Percentiles rank a stretch among this genome's conserved stretches.
These are phyloP conservation scores for Xerocomellus dryophilus DNA, from an alignment of 768 basidiomycete genomes.

Conservation along the genomic window DNA sequence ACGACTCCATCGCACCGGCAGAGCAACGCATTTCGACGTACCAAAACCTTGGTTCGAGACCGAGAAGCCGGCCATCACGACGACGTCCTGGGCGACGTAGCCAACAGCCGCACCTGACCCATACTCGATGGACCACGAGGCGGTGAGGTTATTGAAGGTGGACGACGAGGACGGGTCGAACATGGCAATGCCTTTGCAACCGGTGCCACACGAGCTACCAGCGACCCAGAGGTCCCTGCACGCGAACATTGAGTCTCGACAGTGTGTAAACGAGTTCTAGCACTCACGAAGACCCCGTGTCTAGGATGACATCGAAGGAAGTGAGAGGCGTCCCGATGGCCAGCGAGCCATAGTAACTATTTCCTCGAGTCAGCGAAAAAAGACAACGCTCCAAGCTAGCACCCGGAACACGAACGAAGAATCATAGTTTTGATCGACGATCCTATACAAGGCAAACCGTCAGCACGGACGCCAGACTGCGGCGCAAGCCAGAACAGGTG, in stretches of 20 bases:
- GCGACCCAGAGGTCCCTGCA: conserved; percentile 51
- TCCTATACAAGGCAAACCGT: conserved; percentile 34
- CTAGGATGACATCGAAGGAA: conserved; percentile 48
- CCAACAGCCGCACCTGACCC: conserved; percentile 49
- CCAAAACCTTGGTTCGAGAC: conserved; percentile 47
- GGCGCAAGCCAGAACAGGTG: not conserved
- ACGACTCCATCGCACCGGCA: not conserved
- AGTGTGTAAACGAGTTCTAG: not conserved
- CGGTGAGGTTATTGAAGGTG: conserved; percentile 35
- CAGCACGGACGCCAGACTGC: not conserved
- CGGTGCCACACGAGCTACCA: conserved; percentile 29
- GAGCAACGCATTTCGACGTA: conserved; percentile 2
- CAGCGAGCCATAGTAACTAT: conserved; percentile 38
- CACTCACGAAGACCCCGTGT: conserved; percentile 46
- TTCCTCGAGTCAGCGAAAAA: not conserved
- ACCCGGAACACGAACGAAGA: conserved; percentile 46
- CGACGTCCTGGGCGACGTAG: conserved; percentile 42
- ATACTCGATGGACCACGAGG: conserved; percentile 43
- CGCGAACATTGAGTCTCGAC: conserved; percentile 13
- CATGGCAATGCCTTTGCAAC: conserved; percentile 29
- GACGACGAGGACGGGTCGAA: conserved; percentile 38
- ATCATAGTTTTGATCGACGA: conserved; percentile 64
- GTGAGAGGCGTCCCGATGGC: conserved; percentile 46
- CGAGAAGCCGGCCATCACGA: conserved; percentile 51
- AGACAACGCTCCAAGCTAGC: not conserved